phyloP scores from a whole-genome alignment of 306 rosid genomes.

The Neltuma alba region DNA sequence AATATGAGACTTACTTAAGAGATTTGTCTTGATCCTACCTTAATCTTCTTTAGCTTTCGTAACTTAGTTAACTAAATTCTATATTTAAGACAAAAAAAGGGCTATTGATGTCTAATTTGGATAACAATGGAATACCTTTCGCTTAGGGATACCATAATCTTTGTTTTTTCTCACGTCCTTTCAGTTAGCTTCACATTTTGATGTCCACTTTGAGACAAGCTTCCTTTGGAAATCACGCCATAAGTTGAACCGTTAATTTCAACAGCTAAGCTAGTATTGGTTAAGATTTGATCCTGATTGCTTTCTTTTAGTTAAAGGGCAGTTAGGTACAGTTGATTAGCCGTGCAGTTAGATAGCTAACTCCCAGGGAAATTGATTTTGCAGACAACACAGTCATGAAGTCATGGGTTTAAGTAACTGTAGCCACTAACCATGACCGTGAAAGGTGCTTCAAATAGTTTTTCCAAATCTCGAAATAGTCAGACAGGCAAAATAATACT shows the following conservation, averaged over 20 bases:
- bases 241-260: conserved; percentile 3
- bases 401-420: background rate
- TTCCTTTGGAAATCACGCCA: conserved; percentile 30
- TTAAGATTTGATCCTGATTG: conserved; percentile 27
- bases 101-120: background rate
- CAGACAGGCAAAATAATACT: conserved; percentile 20
- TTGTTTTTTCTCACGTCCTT: conserved; percentile 27
- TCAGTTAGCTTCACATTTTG: conserved; percentile 9
- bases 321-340: conserved; percentile 9
- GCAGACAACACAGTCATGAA: conserved; percentile 21
- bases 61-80: no score
- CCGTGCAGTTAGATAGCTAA: conserved; percentile 16
- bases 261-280: conserved; percentile 17
- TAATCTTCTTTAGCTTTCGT: no score
- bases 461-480: conserved; percentile 12
- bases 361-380: conserved; percentile 15
- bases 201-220: conserved; percentile 29
- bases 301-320: background rate
- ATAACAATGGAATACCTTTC: background rate
- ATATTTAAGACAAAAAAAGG: no score
- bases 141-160: background rate
- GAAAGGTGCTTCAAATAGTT: background rate
- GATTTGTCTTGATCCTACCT: no score
- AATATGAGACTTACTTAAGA: no score
- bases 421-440: background rate